A percentile compares a stretch with the other conserved stretches of the same genome.
Conservation (phyloP, 805 yeast genomes). For the Maudiozyma bulderi region DNA sequence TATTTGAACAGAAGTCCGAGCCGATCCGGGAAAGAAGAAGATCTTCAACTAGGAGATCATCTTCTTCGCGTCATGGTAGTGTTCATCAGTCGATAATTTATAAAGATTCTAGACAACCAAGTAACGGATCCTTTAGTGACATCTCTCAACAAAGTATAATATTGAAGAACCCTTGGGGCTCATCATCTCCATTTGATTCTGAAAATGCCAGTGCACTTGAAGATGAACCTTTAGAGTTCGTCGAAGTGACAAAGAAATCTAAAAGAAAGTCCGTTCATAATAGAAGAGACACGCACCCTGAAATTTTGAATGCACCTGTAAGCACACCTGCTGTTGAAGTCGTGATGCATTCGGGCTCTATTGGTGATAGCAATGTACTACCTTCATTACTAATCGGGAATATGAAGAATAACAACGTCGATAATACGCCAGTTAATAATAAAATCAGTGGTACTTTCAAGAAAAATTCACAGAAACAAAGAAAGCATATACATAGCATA, state of each 20-base stretch:
- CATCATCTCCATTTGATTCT: not conserved
- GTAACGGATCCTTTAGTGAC: not conserved
- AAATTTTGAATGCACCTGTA: not conserved
- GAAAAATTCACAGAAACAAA: constrained; percentile 24
- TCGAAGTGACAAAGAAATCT: constrained; percentile 12
- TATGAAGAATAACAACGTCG: not conserved
- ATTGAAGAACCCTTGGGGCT: constrained; percentile 2
- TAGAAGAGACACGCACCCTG: not conserved
- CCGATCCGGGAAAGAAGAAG: not conserved
- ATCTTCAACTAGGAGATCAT: constrained; percentile 3
- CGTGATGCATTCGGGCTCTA: constrained; percentile 9
- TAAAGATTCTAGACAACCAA: not conserved
- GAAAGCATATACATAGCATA: constrained; percentile 8
- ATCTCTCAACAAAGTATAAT: not conserved
- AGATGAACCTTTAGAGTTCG: constrained; percentile 12
- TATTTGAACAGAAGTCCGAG: constrained; percentile 23
- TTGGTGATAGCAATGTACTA: not conserved
- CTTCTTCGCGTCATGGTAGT: constrained; percentile 2
- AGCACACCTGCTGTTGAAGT: constrained; percentile 7
- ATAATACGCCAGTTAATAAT: not conserved
- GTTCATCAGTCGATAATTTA: not conserved
- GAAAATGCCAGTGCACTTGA: constrained; percentile 7
- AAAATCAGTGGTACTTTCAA: constrained; percentile 16
- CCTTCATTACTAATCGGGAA: not conserved
- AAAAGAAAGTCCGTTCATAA: constrained; percentile 8